phyloP scores from a whole-genome alignment of 352 stramenopile genomes.

The Globisporangium orthogonon region DNA sequence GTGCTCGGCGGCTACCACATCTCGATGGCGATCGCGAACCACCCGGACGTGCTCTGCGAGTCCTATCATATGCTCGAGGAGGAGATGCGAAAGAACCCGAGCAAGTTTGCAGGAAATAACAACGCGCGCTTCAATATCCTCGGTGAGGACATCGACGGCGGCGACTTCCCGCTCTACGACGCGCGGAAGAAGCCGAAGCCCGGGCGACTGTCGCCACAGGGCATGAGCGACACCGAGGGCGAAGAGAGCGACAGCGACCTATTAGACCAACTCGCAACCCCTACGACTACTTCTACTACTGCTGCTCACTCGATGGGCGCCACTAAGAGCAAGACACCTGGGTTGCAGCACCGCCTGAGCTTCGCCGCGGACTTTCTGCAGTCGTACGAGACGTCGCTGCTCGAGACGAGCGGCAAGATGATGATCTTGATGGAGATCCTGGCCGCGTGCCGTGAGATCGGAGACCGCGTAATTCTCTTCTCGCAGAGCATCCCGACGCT shows the following conservation, averaged over 20 bases:
- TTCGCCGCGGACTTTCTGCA: conserved; percentile 64
- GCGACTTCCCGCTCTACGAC: conserved; percentile 32
- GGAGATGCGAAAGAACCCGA: conserved; percentile 27
- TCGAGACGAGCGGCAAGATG: conserved; percentile 84
- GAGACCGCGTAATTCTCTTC: conserved; percentile 86
- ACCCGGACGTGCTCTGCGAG: conserved; percentile 77
- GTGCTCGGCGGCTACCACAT: conserved; percentile 85
- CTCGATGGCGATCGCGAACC: conserved; percentile 84
- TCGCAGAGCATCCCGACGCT: conserved; percentile 87
- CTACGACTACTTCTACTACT: too few species aligned
- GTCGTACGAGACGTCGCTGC: conserved; percentile 40
- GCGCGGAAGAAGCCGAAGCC: neutral
- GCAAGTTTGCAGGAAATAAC: conserved; percentile 24
- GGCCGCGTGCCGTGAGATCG: conserved; percentile 50
- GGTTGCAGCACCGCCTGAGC: conserved; percentile 45
- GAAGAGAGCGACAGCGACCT: conserved; percentile 42
- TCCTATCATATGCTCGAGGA: conserved; percentile 60
- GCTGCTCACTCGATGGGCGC: too few species aligned
- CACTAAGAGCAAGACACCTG: neutral
- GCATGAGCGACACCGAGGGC: conserved; percentile 2
- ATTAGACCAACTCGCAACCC: conserved; percentile 23
- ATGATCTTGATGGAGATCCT: conserved; percentile 82
- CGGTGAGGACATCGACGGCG: conserved; percentile 53
- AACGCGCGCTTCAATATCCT: conserved; percentile 20
- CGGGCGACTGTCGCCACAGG: neutral